Conservation (phyloP, 768 basidiomycete genomes). For the Candolleomyces eurysporus region DNA sequence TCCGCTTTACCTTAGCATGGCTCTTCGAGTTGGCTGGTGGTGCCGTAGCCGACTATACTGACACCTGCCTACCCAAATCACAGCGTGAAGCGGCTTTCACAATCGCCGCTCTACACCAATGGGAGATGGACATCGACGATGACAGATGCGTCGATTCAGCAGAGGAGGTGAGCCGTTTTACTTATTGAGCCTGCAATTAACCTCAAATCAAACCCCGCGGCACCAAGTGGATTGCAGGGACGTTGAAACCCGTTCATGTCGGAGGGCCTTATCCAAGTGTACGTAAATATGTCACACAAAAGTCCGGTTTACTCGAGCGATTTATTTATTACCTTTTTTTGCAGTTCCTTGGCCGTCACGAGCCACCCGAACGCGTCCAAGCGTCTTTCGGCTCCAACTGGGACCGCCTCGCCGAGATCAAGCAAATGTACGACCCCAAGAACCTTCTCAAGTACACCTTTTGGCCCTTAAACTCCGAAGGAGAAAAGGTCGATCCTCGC, state of each 20-base stretch:
- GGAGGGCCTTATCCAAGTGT: constrained; percentile 88
- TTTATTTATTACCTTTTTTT: neutral
- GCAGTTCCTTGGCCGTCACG: constrained; percentile 76
- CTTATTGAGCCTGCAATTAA: constrained; percentile 3
- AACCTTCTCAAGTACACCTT: constrained; percentile 76
- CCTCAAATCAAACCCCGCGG: neutral
- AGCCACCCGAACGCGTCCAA: constrained; percentile 58
- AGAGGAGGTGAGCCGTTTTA: constrained; percentile 56
- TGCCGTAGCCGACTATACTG: constrained; percentile 69
- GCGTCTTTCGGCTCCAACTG: constrained; percentile 76
- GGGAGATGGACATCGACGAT: constrained; percentile 83
- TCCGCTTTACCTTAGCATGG: constrained; percentile 58
- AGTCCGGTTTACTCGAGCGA: neutral
- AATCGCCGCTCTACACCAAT: constrained; percentile 88
- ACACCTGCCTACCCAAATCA: constrained; percentile 70
- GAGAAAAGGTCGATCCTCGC: constrained; percentile 51
- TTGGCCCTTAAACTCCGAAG: constrained; percentile 71
- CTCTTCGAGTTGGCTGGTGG: constrained; percentile 89
- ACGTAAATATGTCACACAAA: constrained; percentile 28
- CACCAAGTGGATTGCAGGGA: constrained; percentile 73
- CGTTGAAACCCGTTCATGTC: constrained; percentile 65
- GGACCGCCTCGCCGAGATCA: constrained; percentile 66
- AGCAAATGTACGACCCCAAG: constrained; percentile 72
- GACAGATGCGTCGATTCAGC: constrained; percentile 79
- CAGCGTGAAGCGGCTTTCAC: constrained; percentile 83